Base-by-base conservation (phyloP, 1,139 yeast genomes). In the Zygoascus sp. region DNA sequence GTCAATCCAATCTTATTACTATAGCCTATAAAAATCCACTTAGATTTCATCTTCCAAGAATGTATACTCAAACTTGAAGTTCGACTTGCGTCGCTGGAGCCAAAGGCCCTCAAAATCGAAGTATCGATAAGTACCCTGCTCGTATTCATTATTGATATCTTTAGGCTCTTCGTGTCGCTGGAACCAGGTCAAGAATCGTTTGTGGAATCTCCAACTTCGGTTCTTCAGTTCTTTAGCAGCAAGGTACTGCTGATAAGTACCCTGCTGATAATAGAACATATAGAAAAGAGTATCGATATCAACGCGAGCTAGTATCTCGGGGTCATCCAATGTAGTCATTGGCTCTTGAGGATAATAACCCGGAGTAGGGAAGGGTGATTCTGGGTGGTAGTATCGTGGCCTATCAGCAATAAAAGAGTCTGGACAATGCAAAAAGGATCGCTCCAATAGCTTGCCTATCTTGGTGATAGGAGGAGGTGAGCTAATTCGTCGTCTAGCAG, bases 301-400 rank as follows among this genome's bases (percentile, higher is more conserved):
- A 63, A 90, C 79, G 58, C 84, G 87, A 30, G 76, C 72, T 70
- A 88, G 76, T 36, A 87, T 59, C 17, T 58, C 58, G 11, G 72
- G 67, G 44, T 68, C 69, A 41, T 67, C 71, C 36, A 72, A 58
- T 17, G 64, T 58, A 11, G 67, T 61, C 44, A 74, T 69, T 40
- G 96, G 96, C 56, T 88, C 96, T 62, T 83, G 92, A 2, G 99
- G 98, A 67, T 89, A 92, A 65, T 83, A 88, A 19, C 87, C 78
- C 41, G 94, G 87, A 4, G 96, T 87, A 13, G 97, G 96, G 62
- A 85, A 95, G 44, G 95, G 95, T 55, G 81, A 80, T 40, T 75
- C 73, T n/a, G 96, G 95, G 53, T 75, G 79, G 64, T 90, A 90
- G 53, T 79, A 79, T 53, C 82, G 75, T 23, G 97, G 97, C 55